phyloP scores from a whole-genome alignment of 23 red algal species.

The Gracilaria gracilis region DNA sequence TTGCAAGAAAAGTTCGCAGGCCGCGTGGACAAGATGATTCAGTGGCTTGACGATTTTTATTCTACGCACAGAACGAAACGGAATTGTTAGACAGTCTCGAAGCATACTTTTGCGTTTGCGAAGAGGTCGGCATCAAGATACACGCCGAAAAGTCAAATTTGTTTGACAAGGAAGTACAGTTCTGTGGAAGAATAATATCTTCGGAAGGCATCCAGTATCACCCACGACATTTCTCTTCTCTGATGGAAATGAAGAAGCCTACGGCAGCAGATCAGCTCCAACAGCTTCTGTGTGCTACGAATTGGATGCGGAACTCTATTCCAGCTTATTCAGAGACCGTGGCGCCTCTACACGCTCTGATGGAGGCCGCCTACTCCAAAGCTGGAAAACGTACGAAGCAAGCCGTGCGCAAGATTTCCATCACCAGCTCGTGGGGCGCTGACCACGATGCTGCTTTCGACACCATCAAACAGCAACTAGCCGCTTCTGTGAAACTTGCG shows the following conservation, averaged over 20 bases:
- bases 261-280: background rate
- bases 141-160: slow-evolving; percentile 27
- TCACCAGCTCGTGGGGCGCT: slow-evolving; percentile 3
- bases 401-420: background rate
- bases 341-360: slow-evolving; percentile 26
- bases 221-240: slow-evolving; percentile 33
- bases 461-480: slow-evolving; percentile 13
- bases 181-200: slow-evolving; percentile 32
- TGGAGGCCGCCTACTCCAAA: background rate
- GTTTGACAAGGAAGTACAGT: slow-evolving; percentile 4
- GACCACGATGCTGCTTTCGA: slow-evolving; percentile 23
- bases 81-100: slow-evolving; percentile 1
- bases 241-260: slow-evolving; percentile 29
- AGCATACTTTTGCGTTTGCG: background rate
- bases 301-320: slow-evolving; percentile 49
- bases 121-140: slow-evolving; percentile 10
- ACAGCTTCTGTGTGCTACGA: slow-evolving; percentile 47
- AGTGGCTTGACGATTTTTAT: slow-evolving; percentile 42
- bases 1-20: slow-evolving; percentile 23
- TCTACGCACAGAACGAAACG: background rate
- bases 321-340: background rate
- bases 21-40: slow-evolving; percentile 29
- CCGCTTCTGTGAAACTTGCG: slow-evolving; percentile 2
- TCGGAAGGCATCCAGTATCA: slow-evolving; percentile 16
- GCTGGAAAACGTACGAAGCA: slow-evolving; percentile 36